Evolutionary conservation across 257 asterid species (phyloP).

Genomic region (Rauvolfia tetraphylla): DNA sequence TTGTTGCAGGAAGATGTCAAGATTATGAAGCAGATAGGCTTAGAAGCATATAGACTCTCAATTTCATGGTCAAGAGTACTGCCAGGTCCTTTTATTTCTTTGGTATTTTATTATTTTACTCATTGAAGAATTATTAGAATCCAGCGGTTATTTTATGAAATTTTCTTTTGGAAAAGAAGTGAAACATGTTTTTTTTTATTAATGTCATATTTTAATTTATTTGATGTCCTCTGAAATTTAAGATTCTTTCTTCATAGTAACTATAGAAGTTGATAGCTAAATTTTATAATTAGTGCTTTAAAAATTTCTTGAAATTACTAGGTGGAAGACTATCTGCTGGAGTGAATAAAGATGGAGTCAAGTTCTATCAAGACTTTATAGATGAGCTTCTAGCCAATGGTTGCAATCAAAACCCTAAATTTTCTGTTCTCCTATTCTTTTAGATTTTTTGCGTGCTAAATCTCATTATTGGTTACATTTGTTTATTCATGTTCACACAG

Average conservation of each 20-base stretch:
- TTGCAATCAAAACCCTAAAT: not conserved
- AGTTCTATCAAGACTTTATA: slow-evolving; percentile 9
- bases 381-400: slow-evolving; percentile 12
- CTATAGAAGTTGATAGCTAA: too few relatives aligned
- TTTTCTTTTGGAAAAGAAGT: too few relatives aligned
- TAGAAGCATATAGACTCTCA: slow-evolving; percentile 30
- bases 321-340: not conserved
- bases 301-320: not conserved
- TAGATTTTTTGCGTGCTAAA: not conserved
- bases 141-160: too few relatives aligned
- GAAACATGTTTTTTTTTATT: too few relatives aligned
- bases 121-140: too few relatives aligned
- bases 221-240: too few relatives aligned
- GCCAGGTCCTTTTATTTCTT: slow-evolving; percentile 12
- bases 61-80: slow-evolving; percentile 34
- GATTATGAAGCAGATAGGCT: slow-evolving; percentile 20
- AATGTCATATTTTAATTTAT: too few relatives aligned
- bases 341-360: not conserved
- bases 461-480: not conserved
- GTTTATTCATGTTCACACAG: not conserved
- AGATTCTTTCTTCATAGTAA: not conserved
- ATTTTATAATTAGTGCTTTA: too few relatives aligned
- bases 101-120: too few relatives aligned
- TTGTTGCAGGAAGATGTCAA: slow-evolving; percentile 24
- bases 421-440: too few relatives aligned